phyloP scores from a whole-genome alignment of 257 asterid genomes.

The Solanum tarapatanum region DNA sequence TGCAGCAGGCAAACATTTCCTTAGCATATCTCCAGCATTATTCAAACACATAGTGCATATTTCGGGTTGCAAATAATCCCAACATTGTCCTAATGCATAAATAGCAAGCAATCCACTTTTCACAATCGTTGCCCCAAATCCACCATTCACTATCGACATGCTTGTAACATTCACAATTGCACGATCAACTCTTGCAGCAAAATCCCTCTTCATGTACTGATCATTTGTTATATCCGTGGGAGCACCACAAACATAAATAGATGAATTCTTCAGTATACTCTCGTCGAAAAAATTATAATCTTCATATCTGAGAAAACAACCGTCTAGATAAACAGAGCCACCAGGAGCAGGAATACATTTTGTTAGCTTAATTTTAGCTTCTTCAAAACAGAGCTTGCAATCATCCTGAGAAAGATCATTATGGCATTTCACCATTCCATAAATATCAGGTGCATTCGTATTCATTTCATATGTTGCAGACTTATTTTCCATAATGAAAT shows the following conservation, averaged over 20 bases:
- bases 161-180: not conserved
- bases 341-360: conserved; percentile 9
- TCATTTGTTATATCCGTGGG: not conserved
- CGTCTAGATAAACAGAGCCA: conserved; percentile 11
- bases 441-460: not conserved
- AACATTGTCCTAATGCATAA: conserved; percentile 11
- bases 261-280: not conserved
- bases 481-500: not conserved
- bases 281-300: conserved; percentile 5
- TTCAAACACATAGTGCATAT: not conserved
- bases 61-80: conserved; percentile 2
- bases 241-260: conserved; percentile 2
- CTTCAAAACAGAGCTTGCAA: not conserved
- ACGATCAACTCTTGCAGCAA: not conserved
- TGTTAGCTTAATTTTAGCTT: not conserved
- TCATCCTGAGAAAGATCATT: conserved; percentile 15
- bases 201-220: conserved; percentile 2
- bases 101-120: not conserved
- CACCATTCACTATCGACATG: not conserved
- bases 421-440: conserved; percentile 12
- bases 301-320: conserved; percentile 9
- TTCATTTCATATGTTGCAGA: not conserved
- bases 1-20: conserved; percentile 8
- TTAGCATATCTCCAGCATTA: not conserved
- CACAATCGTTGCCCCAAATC: not conserved